Base-by-base conservation (phyloP, 2,329 filamentous ascomycete genomes). In the Chaetothyriales sp. region DNA sequence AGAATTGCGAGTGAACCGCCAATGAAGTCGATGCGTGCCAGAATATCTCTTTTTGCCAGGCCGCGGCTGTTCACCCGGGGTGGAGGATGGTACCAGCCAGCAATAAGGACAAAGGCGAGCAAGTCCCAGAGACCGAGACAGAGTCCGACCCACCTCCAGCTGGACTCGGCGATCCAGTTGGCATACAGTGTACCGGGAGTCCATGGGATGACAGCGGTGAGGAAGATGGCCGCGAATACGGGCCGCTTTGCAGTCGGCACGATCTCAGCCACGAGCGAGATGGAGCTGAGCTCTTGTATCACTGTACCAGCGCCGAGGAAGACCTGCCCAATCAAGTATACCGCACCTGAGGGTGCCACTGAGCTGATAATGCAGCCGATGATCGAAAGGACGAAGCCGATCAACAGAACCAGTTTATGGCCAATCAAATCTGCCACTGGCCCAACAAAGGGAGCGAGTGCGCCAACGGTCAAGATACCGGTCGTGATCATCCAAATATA, bases 61-160 rank as follows among this genome's bases (percentile, higher is more conserved):
- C 32, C 32, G 12, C 10, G 52, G 1, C 64, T 62, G 55, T 69
- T 69, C 47, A 69, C 61, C 12, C 73, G 65, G 2, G 72, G 69
- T 36, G 75, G 75, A 18, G 75, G 75, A 53, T 69, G 68, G 62
- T 78, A 78, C 62, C 74, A 76, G 50, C 75, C 57, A 5, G 68
- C 63, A 1, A 73, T 72, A 26, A 77, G 62, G 4, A 75, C 53
- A 28, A 80, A 65, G 5, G 74, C 76, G 44, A 76, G 58, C 25
- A 72, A 67, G 8, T 71, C 67, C 73, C 75, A 79, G 18, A 73
- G 58, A 2, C 68, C 72, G 18, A 74, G 71, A 10, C 79, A 62
- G 6, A 77, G 60, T 4, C 75, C 75, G 20, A 76, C 68, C 54
- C 71, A 79, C 50, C 77, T 65, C 77, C 77, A 80, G 44, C 61